Evolutionary conservation across 2,329 filamentous ascomycete genomes (phyloP).

Genomic region (Canariomyces notabilis): DNA sequence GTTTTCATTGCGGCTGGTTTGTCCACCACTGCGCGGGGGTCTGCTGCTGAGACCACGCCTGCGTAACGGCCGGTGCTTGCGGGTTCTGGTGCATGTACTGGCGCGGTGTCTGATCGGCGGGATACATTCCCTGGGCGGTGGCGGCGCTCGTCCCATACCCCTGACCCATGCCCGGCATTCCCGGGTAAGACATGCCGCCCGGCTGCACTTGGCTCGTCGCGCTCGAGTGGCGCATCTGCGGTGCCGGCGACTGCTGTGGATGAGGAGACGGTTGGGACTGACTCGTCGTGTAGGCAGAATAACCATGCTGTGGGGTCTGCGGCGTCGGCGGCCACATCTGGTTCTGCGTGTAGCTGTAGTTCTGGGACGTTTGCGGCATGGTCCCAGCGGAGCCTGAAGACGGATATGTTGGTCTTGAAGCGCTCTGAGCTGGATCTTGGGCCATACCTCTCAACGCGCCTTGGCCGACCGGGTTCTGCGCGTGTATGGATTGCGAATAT

Average conservation of each 20-base stretch:
- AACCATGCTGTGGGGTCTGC: slow-evolving; percentile 55
- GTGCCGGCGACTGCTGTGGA: slow-evolving; percentile 51
- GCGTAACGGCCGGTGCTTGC: slow-evolving; percentile 47
- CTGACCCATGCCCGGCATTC: slow-evolving; percentile 57
- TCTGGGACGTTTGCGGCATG: slow-evolving; percentile 47
- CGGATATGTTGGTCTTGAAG: slow-evolving; percentile 59
- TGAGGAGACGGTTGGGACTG: slow-evolving; percentile 47
- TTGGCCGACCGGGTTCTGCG: slow-evolving; percentile 69
- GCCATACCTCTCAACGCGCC: slow-evolving; percentile 64
- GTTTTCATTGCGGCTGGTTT: slow-evolving; percentile 44
- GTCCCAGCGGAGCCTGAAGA: slow-evolving; percentile 48
- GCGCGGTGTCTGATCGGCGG: slow-evolving; percentile 57
- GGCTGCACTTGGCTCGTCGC: slow-evolving; percentile 52
- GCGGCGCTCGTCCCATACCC: slow-evolving; percentile 48
- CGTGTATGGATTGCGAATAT: slow-evolving; percentile 67
- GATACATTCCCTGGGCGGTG: slow-evolving; percentile 53
- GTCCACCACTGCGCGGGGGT: slow-evolving; percentile 56
- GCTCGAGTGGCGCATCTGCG: slow-evolving; percentile 55
- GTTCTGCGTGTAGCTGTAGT: slow-evolving; percentile 58
- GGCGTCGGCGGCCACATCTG: slow-evolving; percentile 66
- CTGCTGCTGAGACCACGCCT: slow-evolving; percentile 54
- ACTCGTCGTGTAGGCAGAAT: slow-evolving; percentile 45
- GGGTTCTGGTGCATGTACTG: slow-evolving; percentile 64
- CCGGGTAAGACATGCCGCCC: slow-evolving; percentile 54
- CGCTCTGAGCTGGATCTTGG: slow-evolving; percentile 57